Conservation (phyloP, 164 flowering plant species). For the Paratinospora sagittata region DNA sequence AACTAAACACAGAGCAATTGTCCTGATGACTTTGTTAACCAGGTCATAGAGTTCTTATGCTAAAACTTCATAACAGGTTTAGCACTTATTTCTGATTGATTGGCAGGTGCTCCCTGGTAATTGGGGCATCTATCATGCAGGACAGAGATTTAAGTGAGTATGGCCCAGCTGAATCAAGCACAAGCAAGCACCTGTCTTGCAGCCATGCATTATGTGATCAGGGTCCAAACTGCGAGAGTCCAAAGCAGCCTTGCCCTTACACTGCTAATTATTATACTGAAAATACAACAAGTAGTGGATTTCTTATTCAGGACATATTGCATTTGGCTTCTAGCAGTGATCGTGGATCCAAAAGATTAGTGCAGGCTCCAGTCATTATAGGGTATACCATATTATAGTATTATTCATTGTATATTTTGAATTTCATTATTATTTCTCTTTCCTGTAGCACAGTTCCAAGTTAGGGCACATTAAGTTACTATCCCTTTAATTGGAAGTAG, state of each 20-base stretch:
- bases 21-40: not conserved
- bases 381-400: conserved; percentile 49
- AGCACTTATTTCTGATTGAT: conserved; percentile 98
- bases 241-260: conserved; percentile 71
- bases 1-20: not conserved
- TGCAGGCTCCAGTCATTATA: conserved; percentile 58
- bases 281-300: conserved; percentile 75
- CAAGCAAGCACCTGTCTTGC: conserved; percentile 68
- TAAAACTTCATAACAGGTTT: conserved; percentile 54
- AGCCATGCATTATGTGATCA: conserved; percentile 62
- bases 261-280: conserved; percentile 45
- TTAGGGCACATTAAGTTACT: not conserved
- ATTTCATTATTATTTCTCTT: not conserved
- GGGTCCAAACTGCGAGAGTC: conserved; percentile 50
- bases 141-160: conserved; percentile 79
- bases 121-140: conserved; percentile 99
- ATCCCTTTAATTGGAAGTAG: not conserved
- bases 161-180: conserved; percentile 66
- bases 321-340: conserved; percentile 49
- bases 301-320: conserved; percentile 71
- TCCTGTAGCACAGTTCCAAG: not conserved
- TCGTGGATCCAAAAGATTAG: conserved; percentile 29
- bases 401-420: not conserved
- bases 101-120: conserved; percentile 98
- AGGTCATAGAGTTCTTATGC: conserved; percentile 15